These are phyloP conservation scores for Balakata baccata DNA, from an alignment of 345 rosid genomes.

Conservation along the genomic window DNA sequence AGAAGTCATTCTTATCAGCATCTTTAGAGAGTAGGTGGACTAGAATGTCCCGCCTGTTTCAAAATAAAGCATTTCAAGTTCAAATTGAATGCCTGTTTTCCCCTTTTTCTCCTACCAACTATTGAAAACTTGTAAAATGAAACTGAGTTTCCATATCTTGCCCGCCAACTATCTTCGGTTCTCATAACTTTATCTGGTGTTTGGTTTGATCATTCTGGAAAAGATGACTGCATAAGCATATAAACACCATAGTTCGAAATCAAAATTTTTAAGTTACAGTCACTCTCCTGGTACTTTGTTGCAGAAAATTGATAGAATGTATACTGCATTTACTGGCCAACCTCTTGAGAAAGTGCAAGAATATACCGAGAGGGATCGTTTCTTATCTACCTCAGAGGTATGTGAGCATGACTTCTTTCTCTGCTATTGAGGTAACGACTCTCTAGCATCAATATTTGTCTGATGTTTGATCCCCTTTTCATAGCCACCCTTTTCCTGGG, in stretches of 20 bases:
- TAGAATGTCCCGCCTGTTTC: background rate
- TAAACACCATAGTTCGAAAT: background rate
- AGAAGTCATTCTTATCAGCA: background rate
- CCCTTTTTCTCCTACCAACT: background rate
- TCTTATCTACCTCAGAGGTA: constrained; percentile 85
- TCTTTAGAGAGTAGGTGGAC: background rate
- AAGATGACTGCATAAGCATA: background rate
- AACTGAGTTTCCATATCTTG: background rate
- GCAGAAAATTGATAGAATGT: constrained; percentile 93
- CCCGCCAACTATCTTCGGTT: background rate
- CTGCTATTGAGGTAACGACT: background rate
- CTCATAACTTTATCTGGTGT: background rate
- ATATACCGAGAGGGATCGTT: constrained; percentile 80
- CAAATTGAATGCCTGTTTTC: background rate
- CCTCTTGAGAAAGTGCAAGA: constrained; percentile 77
- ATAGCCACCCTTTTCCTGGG: no score
- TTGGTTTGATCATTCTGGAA: background rate
- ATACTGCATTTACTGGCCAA: constrained; percentile 80
- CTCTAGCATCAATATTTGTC: no score
- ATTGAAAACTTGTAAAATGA: background rate
- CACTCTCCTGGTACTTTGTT: constrained; percentile 10
- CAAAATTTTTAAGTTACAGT: constrained; percentile 1
- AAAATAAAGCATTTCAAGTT: background rate
- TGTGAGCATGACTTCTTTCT: background rate
- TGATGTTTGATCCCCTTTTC: no score